These are phyloP conservation scores for Tricholoma saponaceum DNA, from an alignment of 768 basidiomycete species.

Conservation along the genomic window DNA sequence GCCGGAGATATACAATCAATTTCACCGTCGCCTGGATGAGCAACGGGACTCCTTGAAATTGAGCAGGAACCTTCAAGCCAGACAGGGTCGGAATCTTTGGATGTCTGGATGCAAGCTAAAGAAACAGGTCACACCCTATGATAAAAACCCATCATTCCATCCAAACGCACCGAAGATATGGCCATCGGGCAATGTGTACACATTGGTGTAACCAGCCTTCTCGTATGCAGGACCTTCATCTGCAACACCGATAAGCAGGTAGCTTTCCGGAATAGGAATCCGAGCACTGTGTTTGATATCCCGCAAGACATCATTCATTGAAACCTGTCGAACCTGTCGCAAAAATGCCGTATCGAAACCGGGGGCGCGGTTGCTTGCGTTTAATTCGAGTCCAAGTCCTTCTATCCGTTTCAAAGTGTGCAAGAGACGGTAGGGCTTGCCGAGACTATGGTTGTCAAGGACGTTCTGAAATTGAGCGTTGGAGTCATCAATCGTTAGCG, in stretches of 20 bases:
- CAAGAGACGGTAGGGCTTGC: constrained; percentile 43
- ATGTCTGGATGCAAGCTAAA: constrained; percentile 57
- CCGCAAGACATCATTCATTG: constrained; percentile 61
- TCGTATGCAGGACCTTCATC: constrained; percentile 75
- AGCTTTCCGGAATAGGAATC: constrained; percentile 65
- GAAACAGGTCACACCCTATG: no score
- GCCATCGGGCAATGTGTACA: constrained; percentile 49
- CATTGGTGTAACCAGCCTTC: constrained; percentile 43
- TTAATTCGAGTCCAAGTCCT: constrained; percentile 45
- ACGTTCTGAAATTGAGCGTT: constrained; percentile 43
- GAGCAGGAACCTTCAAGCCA: constrained; percentile 60
- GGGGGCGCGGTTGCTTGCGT: constrained; percentile 24
- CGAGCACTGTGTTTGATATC: constrained; percentile 75
- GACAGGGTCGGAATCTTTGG: constrained; percentile 41
- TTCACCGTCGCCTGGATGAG: constrained; percentile 72
- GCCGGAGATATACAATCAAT: background rate
- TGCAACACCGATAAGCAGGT: constrained; percentile 73
- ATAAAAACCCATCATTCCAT: no score
- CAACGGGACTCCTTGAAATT: constrained; percentile 70
- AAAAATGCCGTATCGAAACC: constrained; percentile 57
- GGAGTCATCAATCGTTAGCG: constrained; percentile 58
- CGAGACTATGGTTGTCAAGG: constrained; percentile 44
- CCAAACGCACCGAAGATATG: constrained; percentile 60
- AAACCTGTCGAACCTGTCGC: constrained; percentile 50
- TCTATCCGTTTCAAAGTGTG: constrained; percentile 48